Base-by-base conservation (phyloP, 2,329 filamentous ascomycete species). In the Talaromyces funiculosus region DNA sequence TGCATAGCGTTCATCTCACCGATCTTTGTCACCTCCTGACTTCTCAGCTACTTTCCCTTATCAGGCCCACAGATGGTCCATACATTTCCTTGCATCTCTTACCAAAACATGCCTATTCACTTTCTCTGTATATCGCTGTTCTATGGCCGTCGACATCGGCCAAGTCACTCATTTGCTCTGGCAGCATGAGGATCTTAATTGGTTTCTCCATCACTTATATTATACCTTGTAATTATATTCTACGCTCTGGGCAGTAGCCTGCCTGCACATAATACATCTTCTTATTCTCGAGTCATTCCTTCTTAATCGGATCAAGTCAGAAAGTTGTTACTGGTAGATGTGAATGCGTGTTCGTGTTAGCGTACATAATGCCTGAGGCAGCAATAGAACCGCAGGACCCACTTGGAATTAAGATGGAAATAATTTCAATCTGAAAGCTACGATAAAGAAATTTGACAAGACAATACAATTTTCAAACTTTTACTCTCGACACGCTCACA, bases 71-170 rank as follows among this genome's bases (percentile, higher is more conserved):
- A 61, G 60, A 57, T 55, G 60, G 62, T 53, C 43, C 8, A n/a
- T 53, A 31, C 18, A 62, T 65, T 68, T 65, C 64, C 65, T 66
- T 67, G 61, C 64, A 60, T 58, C 56, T 45, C 40, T 63, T 49
- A 20, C n/a, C 29, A 14, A 16, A 35, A 51, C 10, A 43, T 57
- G 37, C 35, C 29, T 29, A 9, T 51, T 53, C 33, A 9, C 31
- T 49, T 51, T 63, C 60, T 63, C 57, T 66, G 60, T 67, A 66
- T 60, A 61, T 61, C 37, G 38, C 38, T 57, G 22, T 49, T n/a
- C 45, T 26, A 53, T 54, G 20, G 20, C 31, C 18, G 35, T 54
- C 18, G 51, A 38, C 22, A 55, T 33, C 53, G 56, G 55, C 61
- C 55, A 55, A 45, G 54, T 61, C 53, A 40, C 59, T 59, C 58